Evolutionary conservation across 805 yeast species (phyloP).

Genomic region (Saccharomycopsis selenospora): DNA sequence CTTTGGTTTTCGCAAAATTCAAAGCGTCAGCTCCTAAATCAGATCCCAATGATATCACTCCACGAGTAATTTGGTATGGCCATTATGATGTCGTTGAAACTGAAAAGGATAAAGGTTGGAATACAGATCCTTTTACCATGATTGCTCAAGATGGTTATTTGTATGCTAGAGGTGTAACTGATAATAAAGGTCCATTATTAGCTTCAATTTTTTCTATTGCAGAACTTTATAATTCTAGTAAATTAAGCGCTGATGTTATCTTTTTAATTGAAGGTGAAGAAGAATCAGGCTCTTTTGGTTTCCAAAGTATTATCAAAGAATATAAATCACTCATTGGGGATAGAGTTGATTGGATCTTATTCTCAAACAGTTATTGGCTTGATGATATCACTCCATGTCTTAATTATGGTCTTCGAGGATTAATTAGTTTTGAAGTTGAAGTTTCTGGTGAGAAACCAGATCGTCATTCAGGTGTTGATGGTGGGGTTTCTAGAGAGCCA

Average conservation of each 20-base stretch:
- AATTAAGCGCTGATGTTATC: slow-evolving; percentile 63
- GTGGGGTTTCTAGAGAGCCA: slow-evolving; percentile 86
- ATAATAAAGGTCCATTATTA: slow-evolving; percentile 87
- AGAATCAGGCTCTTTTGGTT: slow-evolving; percentile 87
- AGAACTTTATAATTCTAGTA: slow-evolving; percentile 44
- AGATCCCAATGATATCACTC: slow-evolving; percentile 20
- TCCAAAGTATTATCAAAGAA: slow-evolving; percentile 54
- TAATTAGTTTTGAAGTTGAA: slow-evolving; percentile 68
- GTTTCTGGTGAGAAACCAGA: slow-evolving; percentile 73
- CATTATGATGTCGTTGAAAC: slow-evolving; percentile 95
- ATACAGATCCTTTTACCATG: slow-evolving; percentile 68
- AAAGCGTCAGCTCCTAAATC: slow-evolving; percentile 29
- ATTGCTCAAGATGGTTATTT: slow-evolving; percentile 77
- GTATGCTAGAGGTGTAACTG: slow-evolving; percentile 89
- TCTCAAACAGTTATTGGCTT: slow-evolving; percentile 91
- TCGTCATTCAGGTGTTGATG: slow-evolving; percentile 94
- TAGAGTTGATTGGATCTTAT: slow-evolving; percentile 76
- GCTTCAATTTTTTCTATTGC: slow-evolving; percentile 87
- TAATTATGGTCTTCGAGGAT: slow-evolving; percentile 92
- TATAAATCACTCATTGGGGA: slow-evolving; percentile 55
- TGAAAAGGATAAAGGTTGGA: slow-evolving; percentile 55
- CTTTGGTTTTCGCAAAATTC: slow-evolving; percentile 75
- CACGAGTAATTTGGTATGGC: slow-evolving; percentile 79
- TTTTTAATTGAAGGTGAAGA: slow-evolving; percentile 93
- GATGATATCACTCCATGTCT: slow-evolving; percentile 85